A percentile compares a stretch with the other conserved stretches of the same genome.
phyloP scores from a whole-genome alignment of 768 basidiomycete species.

The Clitopilus hobsonii region DNA sequence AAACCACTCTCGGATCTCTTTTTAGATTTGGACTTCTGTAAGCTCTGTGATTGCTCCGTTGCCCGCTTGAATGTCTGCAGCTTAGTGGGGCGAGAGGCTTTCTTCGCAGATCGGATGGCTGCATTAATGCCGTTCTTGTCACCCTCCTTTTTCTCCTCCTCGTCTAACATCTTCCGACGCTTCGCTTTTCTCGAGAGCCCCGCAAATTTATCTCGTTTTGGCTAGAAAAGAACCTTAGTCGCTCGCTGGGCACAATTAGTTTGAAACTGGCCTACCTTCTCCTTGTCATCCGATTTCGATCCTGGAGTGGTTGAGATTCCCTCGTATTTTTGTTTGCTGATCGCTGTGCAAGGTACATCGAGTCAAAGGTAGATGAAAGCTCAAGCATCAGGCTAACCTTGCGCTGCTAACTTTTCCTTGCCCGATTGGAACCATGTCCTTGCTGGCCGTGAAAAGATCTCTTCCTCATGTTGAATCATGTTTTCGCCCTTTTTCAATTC shows the following conservation, averaged over 20 bases:
- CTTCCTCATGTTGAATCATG: slow-evolving; percentile 86
- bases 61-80: slow-evolving; percentile 39
- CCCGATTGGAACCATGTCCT: slow-evolving; percentile 97
- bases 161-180: slow-evolving; percentile 83
- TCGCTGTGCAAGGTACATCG: slow-evolving; percentile 35
- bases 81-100: slow-evolving; percentile 65
- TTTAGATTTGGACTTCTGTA: no score
- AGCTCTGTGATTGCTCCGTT: slow-evolving; percentile 29
- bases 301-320: slow-evolving; percentile 34
- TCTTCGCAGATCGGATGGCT: slow-evolving; percentile 87
- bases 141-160: slow-evolving; percentile 56
- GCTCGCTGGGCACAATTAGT: not conserved
- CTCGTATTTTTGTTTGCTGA: slow-evolving; percentile 76
- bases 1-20: slow-evolving; percentile 39
- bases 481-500: slow-evolving; percentile 93
- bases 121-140: slow-evolving; percentile 55
- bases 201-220: slow-evolving; percentile 71
- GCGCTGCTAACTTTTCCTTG: slow-evolving; percentile 76
- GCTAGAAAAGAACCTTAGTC: slow-evolving; percentile 32
- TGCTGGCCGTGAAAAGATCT: slow-evolving; percentile 91
- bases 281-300: slow-evolving; percentile 27
- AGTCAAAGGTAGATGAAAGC: slow-evolving; percentile 1
- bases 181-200: slow-evolving; percentile 88
- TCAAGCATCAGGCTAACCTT: slow-evolving; percentile 47
- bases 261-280: slow-evolving; percentile 31